These are phyloP conservation scores for Vaccinium vitisidaea DNA, from an alignment of 148 eudicot species.

Conservation along the genomic window DNA sequence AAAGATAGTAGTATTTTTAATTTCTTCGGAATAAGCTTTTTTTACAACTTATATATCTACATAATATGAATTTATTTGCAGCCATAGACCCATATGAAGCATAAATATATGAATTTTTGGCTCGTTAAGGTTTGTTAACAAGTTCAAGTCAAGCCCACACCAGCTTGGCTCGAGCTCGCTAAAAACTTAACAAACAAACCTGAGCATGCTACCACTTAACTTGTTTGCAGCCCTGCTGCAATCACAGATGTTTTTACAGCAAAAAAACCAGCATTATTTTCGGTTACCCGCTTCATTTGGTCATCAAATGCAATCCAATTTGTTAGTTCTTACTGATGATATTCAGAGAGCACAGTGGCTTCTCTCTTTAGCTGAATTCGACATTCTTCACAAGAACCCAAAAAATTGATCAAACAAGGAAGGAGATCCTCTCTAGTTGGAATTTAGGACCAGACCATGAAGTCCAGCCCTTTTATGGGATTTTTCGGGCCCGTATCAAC, in stretches of 20 bases:
- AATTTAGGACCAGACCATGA: too few relatives aligned
- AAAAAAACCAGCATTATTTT: background rate
- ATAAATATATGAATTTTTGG: background rate
- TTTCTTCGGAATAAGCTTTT: background rate
- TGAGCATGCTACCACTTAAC: background rate
- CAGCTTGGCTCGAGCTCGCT: background rate
- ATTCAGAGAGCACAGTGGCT: too few relatives aligned
- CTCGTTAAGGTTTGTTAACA: background rate
- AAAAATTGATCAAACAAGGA: too few relatives aligned
- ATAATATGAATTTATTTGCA: background rate
- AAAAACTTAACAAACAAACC: background rate
- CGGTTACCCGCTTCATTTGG: background rate
- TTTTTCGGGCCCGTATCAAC: too few relatives aligned
- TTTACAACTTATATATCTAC: background rate
- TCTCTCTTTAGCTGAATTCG: too few relatives aligned
- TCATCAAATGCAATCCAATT: background rate
- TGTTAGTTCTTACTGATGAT: too few relatives aligned
- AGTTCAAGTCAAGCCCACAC: background rate
- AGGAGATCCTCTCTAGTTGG: too few relatives aligned
- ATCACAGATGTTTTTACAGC: background rate
- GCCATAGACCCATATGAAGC: background rate
- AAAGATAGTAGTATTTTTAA: background rate
- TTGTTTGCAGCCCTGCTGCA: background rate
- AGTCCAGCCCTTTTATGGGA: too few relatives aligned
- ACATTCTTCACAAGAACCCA: too few relatives aligned